These are phyloP conservation scores for Chalciporus sp. DNA, from an alignment of 1,284 basidiomycete genomes.

Conservation along the genomic window DNA sequence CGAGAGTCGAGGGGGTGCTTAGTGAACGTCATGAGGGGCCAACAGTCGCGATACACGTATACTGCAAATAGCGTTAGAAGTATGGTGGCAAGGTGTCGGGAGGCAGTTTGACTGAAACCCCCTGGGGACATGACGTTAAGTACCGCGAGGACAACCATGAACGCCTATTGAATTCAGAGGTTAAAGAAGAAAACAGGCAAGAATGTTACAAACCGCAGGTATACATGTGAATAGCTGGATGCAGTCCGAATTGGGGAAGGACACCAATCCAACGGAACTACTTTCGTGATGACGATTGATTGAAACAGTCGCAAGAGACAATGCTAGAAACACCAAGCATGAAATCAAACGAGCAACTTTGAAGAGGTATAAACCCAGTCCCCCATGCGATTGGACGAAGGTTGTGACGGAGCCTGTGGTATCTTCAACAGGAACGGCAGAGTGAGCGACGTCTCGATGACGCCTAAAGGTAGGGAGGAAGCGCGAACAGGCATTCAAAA, in stretches of 20 bases:
- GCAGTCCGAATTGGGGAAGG: not conserved
- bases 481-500: not conserved
- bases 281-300: not conserved
- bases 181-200: not conserved
- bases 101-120: not conserved
- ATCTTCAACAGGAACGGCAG: not conserved
- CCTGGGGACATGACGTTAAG: not conserved
- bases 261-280: not conserved
- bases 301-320: not conserved
- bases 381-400: not conserved
- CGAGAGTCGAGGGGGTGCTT: constrained; percentile 22
- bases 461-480: not conserved
- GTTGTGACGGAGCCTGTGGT: not conserved
- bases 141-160: not conserved
- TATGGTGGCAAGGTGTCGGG: not conserved
- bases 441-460: too few relatives aligned
- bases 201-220: not conserved
- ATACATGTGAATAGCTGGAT: not conserved
- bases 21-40: constrained; percentile 50
- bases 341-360: not conserved
- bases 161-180: not conserved
- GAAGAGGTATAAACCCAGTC: not conserved
- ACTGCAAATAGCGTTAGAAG: constrained; percentile 33
- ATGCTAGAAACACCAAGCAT: not conserved
- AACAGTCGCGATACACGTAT: constrained; percentile 57